These are phyloP conservation scores for Populus nigra DNA, from an alignment of 345 rosid species.

Conservation along the genomic window DNA sequence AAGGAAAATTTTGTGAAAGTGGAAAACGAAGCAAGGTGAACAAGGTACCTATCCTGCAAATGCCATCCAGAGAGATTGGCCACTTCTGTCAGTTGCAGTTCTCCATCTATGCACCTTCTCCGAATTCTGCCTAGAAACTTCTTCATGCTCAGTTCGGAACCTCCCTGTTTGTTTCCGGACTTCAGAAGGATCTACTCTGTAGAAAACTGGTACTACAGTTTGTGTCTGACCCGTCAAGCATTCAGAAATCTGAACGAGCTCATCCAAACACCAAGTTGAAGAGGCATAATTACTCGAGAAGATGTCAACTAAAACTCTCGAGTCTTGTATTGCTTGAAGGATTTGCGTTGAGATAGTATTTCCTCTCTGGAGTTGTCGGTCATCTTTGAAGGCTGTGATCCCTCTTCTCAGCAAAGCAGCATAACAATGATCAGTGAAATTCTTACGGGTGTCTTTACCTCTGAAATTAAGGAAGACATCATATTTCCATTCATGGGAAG, in stretches of 20 bases:
- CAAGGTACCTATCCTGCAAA: not conserved
- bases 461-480: slow-evolving; percentile 6
- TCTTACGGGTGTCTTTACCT: not conserved
- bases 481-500: not conserved
- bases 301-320: not conserved
- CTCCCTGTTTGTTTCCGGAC: not conserved
- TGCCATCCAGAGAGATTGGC: slow-evolving; percentile 18
- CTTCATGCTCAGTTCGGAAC: not conserved
- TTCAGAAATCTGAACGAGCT: not conserved
- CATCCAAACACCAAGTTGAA: slow-evolving; percentile 5
- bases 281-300: not conserved
- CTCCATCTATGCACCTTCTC: slow-evolving; percentile 14
- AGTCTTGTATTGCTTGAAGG: not conserved
- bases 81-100: not conserved
- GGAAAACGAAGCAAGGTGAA: not conserved
- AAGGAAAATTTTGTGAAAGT: not conserved
- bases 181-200: not conserved
- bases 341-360: not conserved
- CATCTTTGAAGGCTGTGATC: slow-evolving; percentile 3
- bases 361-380: not conserved
- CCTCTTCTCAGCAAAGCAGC: slow-evolving; percentile 1
- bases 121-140: not conserved
- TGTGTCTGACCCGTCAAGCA: not conserved
- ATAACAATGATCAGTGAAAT: not conserved
- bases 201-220: slow-evolving; percentile 3